Evolutionary conservation across 495 filamentous ascomycete genomes (phyloP), one percentile per base, ranked within the genome.

Genomic region (Arthonia radiata): DNA sequence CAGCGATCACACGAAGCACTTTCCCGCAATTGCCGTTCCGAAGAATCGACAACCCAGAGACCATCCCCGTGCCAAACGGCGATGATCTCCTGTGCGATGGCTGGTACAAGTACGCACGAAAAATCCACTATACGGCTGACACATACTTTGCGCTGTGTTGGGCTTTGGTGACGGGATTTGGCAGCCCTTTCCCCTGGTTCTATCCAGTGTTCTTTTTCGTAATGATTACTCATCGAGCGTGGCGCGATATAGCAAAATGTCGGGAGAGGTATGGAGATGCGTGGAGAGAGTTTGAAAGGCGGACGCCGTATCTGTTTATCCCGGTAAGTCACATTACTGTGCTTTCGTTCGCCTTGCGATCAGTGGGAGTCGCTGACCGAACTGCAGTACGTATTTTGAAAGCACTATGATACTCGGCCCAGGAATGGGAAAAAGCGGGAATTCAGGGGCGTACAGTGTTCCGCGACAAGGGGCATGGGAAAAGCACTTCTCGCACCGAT

Each of bases 1-100:
- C 61, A 14, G 43, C 69, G 24, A 44, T 71, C 17, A 46, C 59
- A 36, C 77, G 86, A 32, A 73, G 71, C 30, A 64, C 80, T 3
- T 92, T 94, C 63, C 86, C 86, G n/a, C 75, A 82, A 45, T 53
- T 97, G 9, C 79, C 79, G 7, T 97, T 80, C 76, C 75, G 78
- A 42, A 71, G 67, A 7, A 37, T 97, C 31, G 46, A 77, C 35
- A 86, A 93, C 54, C 83, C 86, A 15, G 69, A 73, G 44, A 71
- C 63, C n/a, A 82, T 97, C 48, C 62, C 61, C 27, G 77, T 77
- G 9, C 54, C 59, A 21, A 61, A 64, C 24, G 86, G 82, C 24
- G 75, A 86, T 34, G 69, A 64, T 37, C 67, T 97, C 32, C 56
- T 97, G 17, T 67, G 66, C 16, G 81, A 90, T 39, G 86, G 86